These are phyloP conservation scores for Cryptococcus depauperatus DNA, from an alignment of 1,284 basidiomycete species.

Conservation along the genomic window DNA sequence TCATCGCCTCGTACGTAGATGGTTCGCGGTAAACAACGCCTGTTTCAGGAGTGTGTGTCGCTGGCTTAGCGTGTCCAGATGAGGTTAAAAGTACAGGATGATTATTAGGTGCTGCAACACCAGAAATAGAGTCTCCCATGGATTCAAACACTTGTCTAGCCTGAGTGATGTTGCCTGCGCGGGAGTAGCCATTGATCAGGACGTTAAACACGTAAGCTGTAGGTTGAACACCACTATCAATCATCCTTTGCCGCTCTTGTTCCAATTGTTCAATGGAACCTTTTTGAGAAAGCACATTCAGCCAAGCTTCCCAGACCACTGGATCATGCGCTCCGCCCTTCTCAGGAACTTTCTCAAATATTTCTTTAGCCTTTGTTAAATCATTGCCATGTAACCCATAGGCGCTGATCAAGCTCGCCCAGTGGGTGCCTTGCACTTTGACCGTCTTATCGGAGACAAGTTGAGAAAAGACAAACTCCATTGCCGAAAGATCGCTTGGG, in stretches of 20 bases:
- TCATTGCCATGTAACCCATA: conserved; percentile 76
- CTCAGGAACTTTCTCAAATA: conserved; percentile 66
- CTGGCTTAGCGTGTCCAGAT: conserved; percentile 42
- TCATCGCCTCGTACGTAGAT: conserved; percentile 72
- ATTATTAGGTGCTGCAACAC: conserved; percentile 82
- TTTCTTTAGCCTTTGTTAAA: conserved; percentile 62
- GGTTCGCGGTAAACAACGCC: conserved; percentile 76
- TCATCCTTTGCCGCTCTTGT: conserved; percentile 59
- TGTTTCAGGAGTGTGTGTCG: conserved; percentile 43
- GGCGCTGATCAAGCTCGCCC: conserved; percentile 84
- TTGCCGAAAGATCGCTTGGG: conserved; percentile 65
- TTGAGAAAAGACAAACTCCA: conserved; percentile 64
- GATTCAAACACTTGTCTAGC: conserved; percentile 73
- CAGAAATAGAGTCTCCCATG: conserved; percentile 67
- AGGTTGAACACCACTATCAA: conserved; percentile 59
- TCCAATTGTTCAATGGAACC: conserved; percentile 73
- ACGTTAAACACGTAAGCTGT: conserved; percentile 95
- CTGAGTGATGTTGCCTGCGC: conserved; percentile 59
- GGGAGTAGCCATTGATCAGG: conserved; percentile 80
- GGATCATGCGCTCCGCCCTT: conserved; percentile 56
- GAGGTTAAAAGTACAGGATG: conserved; percentile 57
- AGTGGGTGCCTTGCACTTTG: conserved; percentile 72
- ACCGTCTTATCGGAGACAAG: conserved; percentile 54
- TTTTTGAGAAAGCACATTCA: conserved; percentile 77
- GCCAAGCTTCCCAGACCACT: conserved; percentile 80